These are phyloP conservation scores for Physcia stellaris DNA, from an alignment of 495 filamentous ascomycete genomes.

Conservation along the genomic window DNA sequence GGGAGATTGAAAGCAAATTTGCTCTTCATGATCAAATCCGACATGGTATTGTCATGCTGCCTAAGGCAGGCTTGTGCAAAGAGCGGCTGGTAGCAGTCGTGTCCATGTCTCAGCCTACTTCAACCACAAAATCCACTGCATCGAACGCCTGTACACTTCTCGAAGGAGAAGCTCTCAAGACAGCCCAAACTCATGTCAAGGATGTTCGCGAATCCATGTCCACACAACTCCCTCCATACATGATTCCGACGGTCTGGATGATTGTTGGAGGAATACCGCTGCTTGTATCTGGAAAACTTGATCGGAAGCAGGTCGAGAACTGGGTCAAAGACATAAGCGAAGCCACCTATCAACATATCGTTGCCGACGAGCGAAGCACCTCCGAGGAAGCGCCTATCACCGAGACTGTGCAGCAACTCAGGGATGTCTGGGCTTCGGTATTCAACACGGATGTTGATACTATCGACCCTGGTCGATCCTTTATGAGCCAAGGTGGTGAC, in stretches of 20 bases:
- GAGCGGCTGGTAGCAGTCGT: constrained; percentile 8
- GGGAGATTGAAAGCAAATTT: constrained; percentile 24
- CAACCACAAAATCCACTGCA: constrained; percentile 1
- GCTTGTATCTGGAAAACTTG: constrained; percentile 38
- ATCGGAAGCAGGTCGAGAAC: constrained; percentile 27
- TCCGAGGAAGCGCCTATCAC: constrained; percentile 8
- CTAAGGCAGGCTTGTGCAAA: constrained; percentile 7
- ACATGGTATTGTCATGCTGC: constrained; percentile 5
- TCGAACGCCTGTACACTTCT: constrained; percentile 5
- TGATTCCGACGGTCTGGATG: constrained; percentile 35
- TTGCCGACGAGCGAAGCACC: not conserved
- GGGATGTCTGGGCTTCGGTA: constrained; percentile 22
- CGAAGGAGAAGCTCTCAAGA: constrained; percentile 9
- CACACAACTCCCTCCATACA: constrained; percentile 29
- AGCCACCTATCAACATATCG: constrained; percentile 8
- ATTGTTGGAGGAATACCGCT: constrained; percentile 31
- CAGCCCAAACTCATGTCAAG: constrained; percentile 7
- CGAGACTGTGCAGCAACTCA: constrained; percentile 13
- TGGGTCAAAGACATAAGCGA: constrained; percentile 32
- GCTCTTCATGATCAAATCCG: constrained; percentile 25
- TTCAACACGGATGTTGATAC: constrained; percentile 19
- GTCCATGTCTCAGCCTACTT: constrained; percentile 10
- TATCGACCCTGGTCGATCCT: constrained; percentile 30
- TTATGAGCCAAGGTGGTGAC: constrained; percentile 41
- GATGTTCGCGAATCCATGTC: constrained; percentile 11